Base-by-base conservation (phyloP, 169 alveolate genomes). In the Plasmodium vivax region DNA sequence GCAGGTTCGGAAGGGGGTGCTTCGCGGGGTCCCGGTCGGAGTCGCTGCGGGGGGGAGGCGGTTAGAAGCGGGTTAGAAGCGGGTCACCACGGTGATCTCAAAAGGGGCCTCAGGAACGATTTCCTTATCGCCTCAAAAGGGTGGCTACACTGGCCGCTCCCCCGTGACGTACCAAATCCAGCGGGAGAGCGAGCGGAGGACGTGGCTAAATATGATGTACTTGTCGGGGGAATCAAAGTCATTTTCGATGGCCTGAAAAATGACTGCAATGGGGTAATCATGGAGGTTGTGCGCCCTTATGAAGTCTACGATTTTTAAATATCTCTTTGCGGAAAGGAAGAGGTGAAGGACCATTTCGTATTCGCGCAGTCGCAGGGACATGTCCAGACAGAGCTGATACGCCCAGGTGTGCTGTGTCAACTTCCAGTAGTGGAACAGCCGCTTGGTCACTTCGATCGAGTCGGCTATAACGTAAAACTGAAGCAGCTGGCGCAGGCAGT, bases 201-300 rank as follows among this genome's bases (percentile, higher is more conserved):
- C 79, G 30, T 88, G 87, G 45, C 79, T 88, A 12, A 88, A 38
- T 14, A 88, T 80, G 32, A 62, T 88, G 47, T 88, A 88, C 23
- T 77, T 88, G 16, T 88, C 88, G 14, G 87, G 82, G 8, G 83
- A 45, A 45, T 88, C 94, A 14, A 88, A 88, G 71, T 88, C 94
- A 88, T 88, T 88, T 88, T 88, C 94, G 27, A 88, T 88, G 47
- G 94, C 94, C 58, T 88, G 94, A 36, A 88, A 79, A 8, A 88
- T 80, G 27, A 88, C 94, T 38, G 90, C 43, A 41, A 88, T 88
- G 34, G 94, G 94, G 38, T 88, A 88, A 73, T 88, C 94, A 14
- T 62, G 23, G 8, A 88, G 47, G 34, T 88, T 79, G 38, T 88
- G 82, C 3, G 27, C 79, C 82, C 94, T 79, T 88, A 88, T 36